phyloP scores from a whole-genome alignment of 2,329 filamentous ascomycete genomes.

The Ambrosiella beaveri region DNA sequence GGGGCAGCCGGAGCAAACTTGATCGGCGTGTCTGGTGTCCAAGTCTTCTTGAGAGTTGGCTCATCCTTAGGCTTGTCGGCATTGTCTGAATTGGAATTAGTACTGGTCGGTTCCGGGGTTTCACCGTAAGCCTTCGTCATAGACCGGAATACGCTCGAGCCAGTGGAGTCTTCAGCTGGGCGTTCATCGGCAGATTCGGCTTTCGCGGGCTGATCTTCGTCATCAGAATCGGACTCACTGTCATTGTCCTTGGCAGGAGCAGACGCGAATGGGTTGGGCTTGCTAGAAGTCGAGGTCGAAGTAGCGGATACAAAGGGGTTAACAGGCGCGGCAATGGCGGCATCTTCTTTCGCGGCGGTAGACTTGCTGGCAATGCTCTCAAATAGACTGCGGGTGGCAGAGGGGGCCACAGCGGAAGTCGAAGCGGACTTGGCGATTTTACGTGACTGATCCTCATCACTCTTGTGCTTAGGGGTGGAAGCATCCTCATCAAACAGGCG shows the following conservation, averaged over 20 bases:
- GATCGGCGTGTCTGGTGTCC: conserved; percentile 34
- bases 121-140: conserved; percentile 32
- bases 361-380: conserved; percentile 31
- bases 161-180: not conserved
- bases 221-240: conserved; percentile 29
- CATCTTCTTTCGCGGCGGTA: not conserved
- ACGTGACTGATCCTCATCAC: conserved; percentile 31
- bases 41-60: conserved; percentile 26
- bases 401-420: conserved; percentile 32
- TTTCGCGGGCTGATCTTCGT: conserved; percentile 21
- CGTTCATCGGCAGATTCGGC: not conserved
- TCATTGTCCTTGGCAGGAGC: conserved; percentile 34
- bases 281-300: not conserved
- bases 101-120: conserved; percentile 27
- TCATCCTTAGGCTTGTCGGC: conserved; percentile 18
- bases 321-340: conserved; percentile 17
- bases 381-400: conserved; percentile 37
- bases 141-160: conserved; percentile 35
- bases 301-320: conserved; percentile 39
- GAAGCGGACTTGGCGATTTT: conserved; percentile 33
- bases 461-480: conserved; percentile 17
- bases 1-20: conserved; percentile 30
- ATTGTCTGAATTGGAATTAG: conserved; percentile 23
- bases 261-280: conserved; percentile 1
- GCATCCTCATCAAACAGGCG: conserved; percentile 25